Base-by-base conservation (phyloP, 192 early-diverging fungal genomes). In the Rhizoclosmatium sp. region DNA sequence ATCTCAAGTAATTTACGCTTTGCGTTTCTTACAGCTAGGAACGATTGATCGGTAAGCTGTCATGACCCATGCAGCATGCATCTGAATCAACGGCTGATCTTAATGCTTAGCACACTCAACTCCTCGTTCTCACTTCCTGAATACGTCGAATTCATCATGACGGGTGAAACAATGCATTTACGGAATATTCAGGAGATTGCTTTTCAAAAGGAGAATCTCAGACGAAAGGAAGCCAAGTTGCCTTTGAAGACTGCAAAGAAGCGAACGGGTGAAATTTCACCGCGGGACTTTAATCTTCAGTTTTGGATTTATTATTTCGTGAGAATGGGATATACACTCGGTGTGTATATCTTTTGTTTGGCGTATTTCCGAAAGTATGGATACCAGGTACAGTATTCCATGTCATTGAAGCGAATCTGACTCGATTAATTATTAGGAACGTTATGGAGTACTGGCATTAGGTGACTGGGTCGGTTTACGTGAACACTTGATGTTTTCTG, bases 121-220 rank as follows among this genome's bases (percentile, higher is more conserved):
- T 56, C 48, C 4, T 54, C n/a, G 4, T 71, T 41, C n/a, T 31
- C 49, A 41, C 23, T 71, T 12, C 16, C n/a, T 21, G 47, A 56
- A 23, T 71, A 71, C 51, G 48, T 40, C 49, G 69, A 71, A n/a
- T 71, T 71, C 51, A 7, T 71, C 19, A 5, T 39, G 2, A 71
- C 69, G 4, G 16, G 19, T 1, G 69, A 71, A 46, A 71, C 48
- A 39, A 5, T 19, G 5, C 19, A 4, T 10, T 47, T 71, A 3
- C 69, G 69, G n/a, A 21, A 23, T 7, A 49, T 71, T n/a, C 21
- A 21, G n/a, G 14, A 71, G 39, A 45, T 39, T n/a, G 19, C 10
- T 23, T 9, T 14, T 7, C 48, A 49, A n/a, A 71, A 71, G 54
- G 47, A 56, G 23, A 21, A 4, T 1, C 10, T 44, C 2, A 1